Evolutionary conservation across 2,329 filamentous ascomycete genomes (phyloP).

Genomic region (Grosmannia huntii): DNA sequence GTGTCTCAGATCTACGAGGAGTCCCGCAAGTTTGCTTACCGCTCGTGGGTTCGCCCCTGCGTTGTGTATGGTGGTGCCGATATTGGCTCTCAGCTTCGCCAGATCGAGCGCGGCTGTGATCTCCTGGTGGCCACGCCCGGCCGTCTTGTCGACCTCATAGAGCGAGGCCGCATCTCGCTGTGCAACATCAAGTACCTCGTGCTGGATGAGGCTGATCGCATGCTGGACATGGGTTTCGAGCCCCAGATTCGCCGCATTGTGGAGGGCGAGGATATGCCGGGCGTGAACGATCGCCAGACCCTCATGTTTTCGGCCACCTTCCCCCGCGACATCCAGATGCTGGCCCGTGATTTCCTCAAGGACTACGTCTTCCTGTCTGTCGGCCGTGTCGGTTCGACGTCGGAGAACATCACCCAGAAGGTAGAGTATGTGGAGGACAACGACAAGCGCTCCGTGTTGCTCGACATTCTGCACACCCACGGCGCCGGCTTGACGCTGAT

Average conservation of each 20-base stretch:
- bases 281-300: slow-evolving; percentile 72
- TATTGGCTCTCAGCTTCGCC: slow-evolving; percentile 93
- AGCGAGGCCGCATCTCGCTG: slow-evolving; percentile 94
- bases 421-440: slow-evolving; percentile 88
- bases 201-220: slow-evolving; percentile 97
- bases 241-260: slow-evolving; percentile 98
- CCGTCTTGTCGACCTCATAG: slow-evolving; percentile 93
- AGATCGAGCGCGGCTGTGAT: slow-evolving; percentile 96
- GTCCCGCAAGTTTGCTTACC: slow-evolving; percentile 94
- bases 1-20: slow-evolving; percentile 98
- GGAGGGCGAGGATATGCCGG: slow-evolving; percentile 95
- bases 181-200: slow-evolving; percentile 99
- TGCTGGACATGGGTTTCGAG: slow-evolving; percentile 99
- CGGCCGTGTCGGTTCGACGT: slow-evolving; percentile 94
- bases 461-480: slow-evolving; percentile 95
- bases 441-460: slow-evolving; percentile 94
- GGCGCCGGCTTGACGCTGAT: slow-evolving; percentile 81
- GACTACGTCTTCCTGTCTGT: slow-evolving; percentile 99
- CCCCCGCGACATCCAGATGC: slow-evolving; percentile 97
- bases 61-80: slow-evolving; percentile 99
- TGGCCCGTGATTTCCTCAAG: slow-evolving; percentile 95
- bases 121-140: slow-evolving; percentile 93
- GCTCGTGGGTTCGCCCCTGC: slow-evolving; percentile 96
- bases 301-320: slow-evolving; percentile 99
- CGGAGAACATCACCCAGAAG: slow-evolving; percentile 99